phyloP scores from a whole-genome alignment of 2,329 filamentous ascomycete species.

The Hypoxylon sp. region DNA sequence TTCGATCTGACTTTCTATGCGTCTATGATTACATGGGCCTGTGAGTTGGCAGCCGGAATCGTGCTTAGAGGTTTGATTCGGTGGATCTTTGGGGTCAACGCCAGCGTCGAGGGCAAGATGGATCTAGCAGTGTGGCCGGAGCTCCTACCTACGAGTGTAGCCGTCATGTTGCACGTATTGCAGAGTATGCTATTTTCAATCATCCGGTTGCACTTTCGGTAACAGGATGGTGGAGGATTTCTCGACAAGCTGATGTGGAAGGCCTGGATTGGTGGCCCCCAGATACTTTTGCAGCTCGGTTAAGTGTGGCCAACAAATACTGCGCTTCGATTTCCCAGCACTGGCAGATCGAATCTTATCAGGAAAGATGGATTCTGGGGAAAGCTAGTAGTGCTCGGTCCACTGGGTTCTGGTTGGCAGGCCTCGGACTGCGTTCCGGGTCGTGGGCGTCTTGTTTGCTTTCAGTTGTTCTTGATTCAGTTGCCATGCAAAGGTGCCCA shows the following conservation, averaged over 20 bases:
- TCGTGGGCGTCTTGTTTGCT: constrained; percentile 35
- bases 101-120: constrained; percentile 72
- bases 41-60: constrained; percentile 72
- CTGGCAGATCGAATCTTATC: constrained; percentile 34
- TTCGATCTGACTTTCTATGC: constrained; percentile 74
- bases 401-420: constrained; percentile 33
- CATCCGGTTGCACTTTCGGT: constrained; percentile 70
- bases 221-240: constrained; percentile 30
- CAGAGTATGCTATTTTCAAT: constrained; percentile 81
- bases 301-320: constrained; percentile 42
- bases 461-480: constrained; percentile 30
- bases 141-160: constrained; percentile 73
- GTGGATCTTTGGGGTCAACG: constrained; percentile 70
- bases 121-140: constrained; percentile 76
- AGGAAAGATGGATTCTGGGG: constrained; percentile 1
- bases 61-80: constrained; percentile 70
- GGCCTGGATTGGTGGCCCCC: constrained; percentile 36
- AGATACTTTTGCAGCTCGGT: constrained; percentile 41
- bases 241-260: constrained; percentile 31
- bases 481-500: constrained; percentile 49
- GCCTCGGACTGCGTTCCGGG: constrained; percentile 28
- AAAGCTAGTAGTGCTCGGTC: constrained; percentile 27
- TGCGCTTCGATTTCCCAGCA: constrained; percentile 26
- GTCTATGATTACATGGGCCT: constrained; percentile 74
- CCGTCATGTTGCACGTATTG: constrained; percentile 75